phyloP scores from a whole-genome alignment of 352 stramenopile species.

The Globisporangium lucens region DNA sequence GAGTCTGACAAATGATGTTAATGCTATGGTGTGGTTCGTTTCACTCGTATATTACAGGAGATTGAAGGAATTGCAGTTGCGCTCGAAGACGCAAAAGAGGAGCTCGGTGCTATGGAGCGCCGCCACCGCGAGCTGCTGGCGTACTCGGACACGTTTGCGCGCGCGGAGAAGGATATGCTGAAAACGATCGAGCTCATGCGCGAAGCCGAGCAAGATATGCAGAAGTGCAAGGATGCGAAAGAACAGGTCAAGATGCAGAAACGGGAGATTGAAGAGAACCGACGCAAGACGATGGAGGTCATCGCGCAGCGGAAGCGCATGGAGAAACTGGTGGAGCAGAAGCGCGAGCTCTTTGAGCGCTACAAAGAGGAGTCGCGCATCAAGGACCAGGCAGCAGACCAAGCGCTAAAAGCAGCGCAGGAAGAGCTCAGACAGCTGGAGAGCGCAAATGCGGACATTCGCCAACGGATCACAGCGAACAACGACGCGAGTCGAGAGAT shows the following conservation, averaged over 20 bases:
- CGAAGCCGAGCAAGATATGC: conserved; percentile 63
- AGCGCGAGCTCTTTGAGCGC: conserved; percentile 60
- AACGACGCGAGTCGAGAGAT: conserved; percentile 55
- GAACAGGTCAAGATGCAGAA: conserved; percentile 60
- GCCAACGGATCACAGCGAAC: conserved; percentile 49
- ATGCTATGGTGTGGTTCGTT: background rate
- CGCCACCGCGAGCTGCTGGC: conserved; percentile 49
- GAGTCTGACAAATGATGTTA: background rate
- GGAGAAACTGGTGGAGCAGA: conserved; percentile 68
- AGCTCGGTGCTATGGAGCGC: conserved; percentile 65
- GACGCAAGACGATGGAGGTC: conserved; percentile 43
- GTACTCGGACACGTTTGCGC: conserved; percentile 66
- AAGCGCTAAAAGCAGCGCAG: conserved; percentile 49
- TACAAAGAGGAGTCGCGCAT: conserved; percentile 63
- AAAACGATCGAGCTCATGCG: conserved; percentile 60
- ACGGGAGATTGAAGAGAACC: conserved; percentile 51
- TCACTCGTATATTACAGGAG: conserved; percentile 24
- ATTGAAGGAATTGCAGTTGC: conserved; percentile 49
- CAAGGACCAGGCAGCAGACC: conserved; percentile 57
- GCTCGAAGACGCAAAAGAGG: conserved; percentile 70
- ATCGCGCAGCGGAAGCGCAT: conserved; percentile 65
- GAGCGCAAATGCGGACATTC: conserved; percentile 38
- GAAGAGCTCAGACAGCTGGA: conserved; percentile 59
- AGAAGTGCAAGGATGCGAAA: conserved; percentile 67
- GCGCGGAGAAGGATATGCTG: conserved; percentile 63